Percentiles rank a stretch among this genome's conserved stretches.
Evolutionary conservation across 192 early-diverging fungal species (phyloP).

Genomic region (Diversispora eburnea): DNA sequence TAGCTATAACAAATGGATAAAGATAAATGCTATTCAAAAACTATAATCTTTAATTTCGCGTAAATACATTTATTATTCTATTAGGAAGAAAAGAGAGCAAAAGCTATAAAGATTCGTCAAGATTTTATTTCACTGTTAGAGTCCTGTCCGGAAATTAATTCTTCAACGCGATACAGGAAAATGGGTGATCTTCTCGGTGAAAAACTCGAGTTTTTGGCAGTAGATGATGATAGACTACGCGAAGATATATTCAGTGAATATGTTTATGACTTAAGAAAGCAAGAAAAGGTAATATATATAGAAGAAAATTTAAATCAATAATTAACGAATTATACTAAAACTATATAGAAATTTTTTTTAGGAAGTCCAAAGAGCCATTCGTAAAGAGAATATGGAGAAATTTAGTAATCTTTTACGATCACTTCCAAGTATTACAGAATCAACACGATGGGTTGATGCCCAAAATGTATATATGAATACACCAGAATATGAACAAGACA

Average conservation of each 20-base stretch:
- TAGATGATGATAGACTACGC: slow-evolving; percentile 58
- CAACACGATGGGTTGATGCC: slow-evolving; percentile 54
- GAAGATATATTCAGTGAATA: slow-evolving; percentile 70
- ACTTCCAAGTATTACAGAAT: slow-evolving; percentile 53
- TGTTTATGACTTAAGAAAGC: slow-evolving; percentile 57
- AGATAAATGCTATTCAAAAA: slow-evolving; percentile 10
- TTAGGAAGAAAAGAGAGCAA: slow-evolving; percentile 50
- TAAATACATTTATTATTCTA: background rate
- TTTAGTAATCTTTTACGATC: slow-evolving; percentile 55
- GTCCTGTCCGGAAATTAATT: slow-evolving; percentile 45
- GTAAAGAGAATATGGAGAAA: slow-evolving; percentile 61
- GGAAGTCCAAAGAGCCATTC: slow-evolving; percentile 54
- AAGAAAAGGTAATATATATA: slow-evolving; percentile 54
- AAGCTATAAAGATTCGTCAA: slow-evolving; percentile 48
- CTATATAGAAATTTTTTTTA: slow-evolving; percentile 5
- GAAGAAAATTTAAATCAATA: background rate
- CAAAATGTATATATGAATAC: slow-evolving; percentile 49
- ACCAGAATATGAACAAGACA: slow-evolving; percentile 48
- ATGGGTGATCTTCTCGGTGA: slow-evolving; percentile 52
- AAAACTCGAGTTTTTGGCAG: slow-evolving; percentile 57
- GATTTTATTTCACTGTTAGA: slow-evolving; percentile 56
- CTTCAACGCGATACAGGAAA: slow-evolving; percentile 50
- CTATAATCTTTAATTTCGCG: background rate
- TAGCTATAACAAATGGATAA: slow-evolving; percentile 22
- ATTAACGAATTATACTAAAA: background rate